Evolutionary conservation across 352 stramenopile species (phyloP), one percentile per base, ranked within the genome.

Genomic region (Phytophthora hybrid): DNA sequence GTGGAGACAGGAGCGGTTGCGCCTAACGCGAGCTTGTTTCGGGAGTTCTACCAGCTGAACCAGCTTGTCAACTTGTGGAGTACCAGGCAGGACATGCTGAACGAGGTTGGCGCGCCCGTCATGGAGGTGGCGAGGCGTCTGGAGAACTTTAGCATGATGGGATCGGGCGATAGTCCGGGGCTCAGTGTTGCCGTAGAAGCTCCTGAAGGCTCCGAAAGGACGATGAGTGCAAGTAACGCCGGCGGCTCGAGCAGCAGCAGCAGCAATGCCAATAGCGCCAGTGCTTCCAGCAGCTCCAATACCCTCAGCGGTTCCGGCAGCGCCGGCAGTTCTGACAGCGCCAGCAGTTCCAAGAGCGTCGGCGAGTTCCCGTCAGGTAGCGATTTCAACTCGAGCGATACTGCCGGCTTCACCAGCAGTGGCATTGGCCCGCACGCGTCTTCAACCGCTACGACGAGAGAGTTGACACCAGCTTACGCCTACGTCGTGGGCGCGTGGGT

Each of bases 401-500:
- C 46, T 7, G 63, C 58, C 23, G 75, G 60, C 39, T 79, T 78
- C 52, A 77, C 66, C 3, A 67, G 63, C 21, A 69, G 68, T 60
- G 66, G 41, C 26, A 37, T 73, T 18, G 66, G 71, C 11, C 72
- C 77, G 26, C 69, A 77, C 32, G 67, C 72, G 29, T 76, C 68
- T 18, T 75, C 73, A 5, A 85, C 78, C 14, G 44, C 62, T 18
- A 78, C 78, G 11, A 80, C 78, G 29, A 74, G 65, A 5, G 69
- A 82, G 68, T 69, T 85, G 19, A 76, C 72, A 1, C 76, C 69
- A 37, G 77, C 78, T 2, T 85, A 85, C 54, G 68, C 73, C 26
- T 85, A 79, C 60, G 69, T 85, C 19, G 54, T 79, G 46, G 71
- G 77, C 39, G 66, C 71, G 2, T 78, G 77, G 75, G 69, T 80